Base-by-base conservation (phyloP, 768 basidiomycete species). In the Postia placenta region DNA sequence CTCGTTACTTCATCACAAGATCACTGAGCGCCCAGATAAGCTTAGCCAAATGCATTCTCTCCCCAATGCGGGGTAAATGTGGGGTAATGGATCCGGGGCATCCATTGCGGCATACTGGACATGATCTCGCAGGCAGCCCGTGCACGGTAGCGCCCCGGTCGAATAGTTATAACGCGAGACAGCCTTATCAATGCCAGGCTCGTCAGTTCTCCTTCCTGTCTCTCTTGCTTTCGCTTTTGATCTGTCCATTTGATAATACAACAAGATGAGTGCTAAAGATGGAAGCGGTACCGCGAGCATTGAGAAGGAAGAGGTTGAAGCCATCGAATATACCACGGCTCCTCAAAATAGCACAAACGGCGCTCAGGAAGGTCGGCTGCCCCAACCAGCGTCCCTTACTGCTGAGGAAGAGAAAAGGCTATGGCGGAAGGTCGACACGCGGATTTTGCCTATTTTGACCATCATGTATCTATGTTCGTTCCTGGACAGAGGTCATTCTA, bases 401-500 rank as follows among this genome's bases (percentile, higher is more conserved):
- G 27, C 48, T 4, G 48, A 42, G 30, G 22, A 55, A 49, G 79
- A 84, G 66, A 71, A 64, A 49, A 51, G 30, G 35, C 39, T 65
- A 11, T 66, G 60, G 50, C 56, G 60, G 25, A 66, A 66, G 54
- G 52, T 67, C 33, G 65, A 67, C 49, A 5, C 59, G 40, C 54
- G 64, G 24, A 56, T 65, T 5, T 54, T 65, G 52, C 64, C 64
- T 9, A 63, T 64, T 25, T 39, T 64, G 11, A 58, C 60, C 4
- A 23, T 64, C 27, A 63, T 67, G 64, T 67, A 67, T 47, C 51
- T 67, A n/a, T 53, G 55, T 33, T 63, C 60, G 4, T 66, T 62
- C 42, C 37, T 66, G 42, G 65, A 64, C 55, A 51, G 46, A 28
- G 46, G 60, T 56, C 24, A 17, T 40, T n/a, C n/a, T 47, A n/a